Evolutionary conservation across 257 asterid species (phyloP).

Genomic region (Solanum clarkiae): DNA sequence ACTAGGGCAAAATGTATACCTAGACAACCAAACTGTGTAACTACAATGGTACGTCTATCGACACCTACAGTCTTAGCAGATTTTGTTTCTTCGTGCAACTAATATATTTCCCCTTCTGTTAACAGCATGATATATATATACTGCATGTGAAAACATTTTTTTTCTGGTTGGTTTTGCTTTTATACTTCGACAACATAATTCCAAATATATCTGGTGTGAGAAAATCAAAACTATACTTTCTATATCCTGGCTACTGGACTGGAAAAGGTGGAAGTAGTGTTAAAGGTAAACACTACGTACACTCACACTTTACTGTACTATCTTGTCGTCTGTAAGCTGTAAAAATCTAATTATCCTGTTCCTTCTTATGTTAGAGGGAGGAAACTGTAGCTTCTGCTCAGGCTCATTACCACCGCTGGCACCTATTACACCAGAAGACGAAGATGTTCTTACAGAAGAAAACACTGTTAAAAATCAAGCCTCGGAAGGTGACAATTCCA

Average conservation of each 20-base stretch:
- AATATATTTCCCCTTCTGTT: constrained; percentile 1
- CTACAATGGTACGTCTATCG: constrained; percentile 40
- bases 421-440: constrained; percentile 58
- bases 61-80: background rate
- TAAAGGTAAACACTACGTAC: constrained; percentile 32
- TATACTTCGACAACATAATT: constrained; percentile 80
- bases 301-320: background rate
- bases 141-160: constrained; percentile 51
- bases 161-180: constrained; percentile 61
- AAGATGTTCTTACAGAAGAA: constrained; percentile 84
- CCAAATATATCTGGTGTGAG: constrained; percentile 86
- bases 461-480: constrained; percentile 65
- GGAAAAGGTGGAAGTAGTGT: constrained; percentile 77
- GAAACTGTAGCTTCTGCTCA: constrained; percentile 48
- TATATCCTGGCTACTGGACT: constrained; percentile 80
- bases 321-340: background rate
- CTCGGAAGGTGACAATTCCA: constrained; percentile 29
- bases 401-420: constrained; percentile 38
- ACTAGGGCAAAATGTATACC: constrained; percentile 65
- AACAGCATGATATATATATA: constrained; percentile 58
- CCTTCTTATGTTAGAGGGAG: constrained; percentile 47
- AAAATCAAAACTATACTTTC: constrained; percentile 55
- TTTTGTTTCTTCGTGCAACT: background rate
- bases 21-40: constrained; percentile 45
- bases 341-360: background rate